Conservation (phyloP, 176 grass and related monocot species). For the Triticum urartu region DNA sequence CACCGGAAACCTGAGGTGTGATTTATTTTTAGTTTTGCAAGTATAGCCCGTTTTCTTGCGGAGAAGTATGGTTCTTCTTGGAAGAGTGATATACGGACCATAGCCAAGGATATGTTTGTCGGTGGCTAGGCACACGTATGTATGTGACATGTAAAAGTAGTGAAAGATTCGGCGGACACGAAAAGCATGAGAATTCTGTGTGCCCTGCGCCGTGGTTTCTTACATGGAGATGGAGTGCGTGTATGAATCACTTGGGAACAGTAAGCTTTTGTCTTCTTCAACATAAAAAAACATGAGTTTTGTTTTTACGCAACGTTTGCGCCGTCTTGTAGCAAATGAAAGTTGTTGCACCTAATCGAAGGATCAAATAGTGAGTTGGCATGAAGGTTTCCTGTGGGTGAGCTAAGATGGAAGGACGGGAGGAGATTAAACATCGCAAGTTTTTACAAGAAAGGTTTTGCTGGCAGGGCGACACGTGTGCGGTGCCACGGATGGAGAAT, state of each 20-base stretch:
- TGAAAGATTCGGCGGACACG: background rate
- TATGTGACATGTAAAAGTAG: background rate
- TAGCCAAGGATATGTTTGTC: background rate
- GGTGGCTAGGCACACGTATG: background rate
- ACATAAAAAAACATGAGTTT: background rate
- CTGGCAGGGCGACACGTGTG: background rate
- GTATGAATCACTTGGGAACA: background rate
- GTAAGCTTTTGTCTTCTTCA: background rate
- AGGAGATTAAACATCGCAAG: background rate
- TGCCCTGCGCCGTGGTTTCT: background rate
- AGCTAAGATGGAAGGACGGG: background rate
- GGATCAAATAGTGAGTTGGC: background rate
- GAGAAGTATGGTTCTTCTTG: background rate
- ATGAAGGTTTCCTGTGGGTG: background rate
- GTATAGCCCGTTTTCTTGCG: background rate
- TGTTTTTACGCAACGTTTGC: background rate
- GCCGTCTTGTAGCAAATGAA: slow-evolving; percentile 18
- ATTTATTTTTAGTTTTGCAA: background rate
- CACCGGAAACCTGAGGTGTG: background rate
- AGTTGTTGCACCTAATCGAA: background rate
- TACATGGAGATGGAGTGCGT: background rate
- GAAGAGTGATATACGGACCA: background rate
- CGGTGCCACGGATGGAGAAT: background rate
- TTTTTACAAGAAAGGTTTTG: background rate
- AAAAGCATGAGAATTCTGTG: background rate